phyloP scores from a whole-genome alignment of 768 basidiomycete species.

The Mycena latifolia region DNA sequence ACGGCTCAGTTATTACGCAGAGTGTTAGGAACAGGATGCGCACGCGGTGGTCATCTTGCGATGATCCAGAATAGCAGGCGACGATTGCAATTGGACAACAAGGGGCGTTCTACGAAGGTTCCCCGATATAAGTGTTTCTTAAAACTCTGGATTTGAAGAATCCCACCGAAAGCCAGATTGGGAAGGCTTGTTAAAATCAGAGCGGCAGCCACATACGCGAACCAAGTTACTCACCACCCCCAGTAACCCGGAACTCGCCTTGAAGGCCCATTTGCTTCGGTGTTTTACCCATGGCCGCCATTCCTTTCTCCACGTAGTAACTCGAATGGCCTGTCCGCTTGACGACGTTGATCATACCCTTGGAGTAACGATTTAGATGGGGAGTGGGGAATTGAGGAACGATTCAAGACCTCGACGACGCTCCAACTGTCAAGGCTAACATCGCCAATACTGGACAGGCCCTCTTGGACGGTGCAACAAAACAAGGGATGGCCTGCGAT shows the following conservation, averaged over 20 bases:
- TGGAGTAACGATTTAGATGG: constrained; percentile 57
- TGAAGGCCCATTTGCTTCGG: constrained; percentile 79
- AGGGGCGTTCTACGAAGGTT: constrained; percentile 72
- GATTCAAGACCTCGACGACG: constrained; percentile 21
- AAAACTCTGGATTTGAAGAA: constrained; percentile 12
- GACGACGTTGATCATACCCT: constrained; percentile 82
- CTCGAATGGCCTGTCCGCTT: constrained; percentile 86
- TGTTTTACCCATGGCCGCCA: constrained; percentile 86
- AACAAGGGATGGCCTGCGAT: constrained; percentile 85
- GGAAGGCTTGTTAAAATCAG: constrained; percentile 69
- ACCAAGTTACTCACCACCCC: constrained; percentile 73
- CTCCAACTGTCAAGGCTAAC: constrained; percentile 86
- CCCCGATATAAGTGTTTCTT: constrained; percentile 2
- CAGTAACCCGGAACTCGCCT: constrained; percentile 63
- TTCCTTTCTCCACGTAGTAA: constrained; percentile 89
- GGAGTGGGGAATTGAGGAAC: not conserved
- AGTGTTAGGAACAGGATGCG: constrained; percentile 39
- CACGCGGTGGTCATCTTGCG: constrained; percentile 84
- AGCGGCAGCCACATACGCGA: not conserved
- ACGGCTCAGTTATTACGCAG: not conserved
- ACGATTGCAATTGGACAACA: constrained; percentile 86
- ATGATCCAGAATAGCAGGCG: constrained; percentile 86
- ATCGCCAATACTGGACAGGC: constrained; percentile 73
- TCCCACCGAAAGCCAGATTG: constrained; percentile 84
- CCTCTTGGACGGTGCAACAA: constrained; percentile 90